Percentiles rank a stretch among this genome's conserved stretches.
These are phyloP conservation scores for Sporothrix phasma DNA, from an alignment of 2,329 filamentous ascomycete species.

Conservation along the genomic window DNA sequence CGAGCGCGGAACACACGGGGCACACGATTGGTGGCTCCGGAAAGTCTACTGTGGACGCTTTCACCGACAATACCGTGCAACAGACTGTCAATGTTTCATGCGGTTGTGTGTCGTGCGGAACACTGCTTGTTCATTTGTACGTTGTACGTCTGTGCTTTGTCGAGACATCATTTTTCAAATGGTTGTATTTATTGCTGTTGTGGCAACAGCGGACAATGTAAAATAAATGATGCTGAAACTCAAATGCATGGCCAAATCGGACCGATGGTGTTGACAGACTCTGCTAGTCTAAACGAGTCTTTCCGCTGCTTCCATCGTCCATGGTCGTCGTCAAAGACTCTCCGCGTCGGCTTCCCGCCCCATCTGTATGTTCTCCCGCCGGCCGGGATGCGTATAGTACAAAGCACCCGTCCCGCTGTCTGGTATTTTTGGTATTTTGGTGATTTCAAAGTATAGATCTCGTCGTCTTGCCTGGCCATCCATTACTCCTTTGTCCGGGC, in stretches of 20 bases:
- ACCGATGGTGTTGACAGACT: neutral
- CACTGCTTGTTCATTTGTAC: too few relatives aligned
- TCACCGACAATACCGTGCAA: neutral
- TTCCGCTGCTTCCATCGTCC: neutral
- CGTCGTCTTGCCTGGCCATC: neutral
- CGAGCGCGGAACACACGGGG: neutral
- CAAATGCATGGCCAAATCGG: slow-evolving; percentile 1
- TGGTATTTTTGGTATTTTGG: slow-evolving; percentile 3
- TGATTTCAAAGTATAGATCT: neutral
- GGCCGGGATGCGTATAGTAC: neutral
- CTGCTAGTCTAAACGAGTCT: neutral
- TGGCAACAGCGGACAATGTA: neutral
- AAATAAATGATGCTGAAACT: slow-evolving; percentile 1
- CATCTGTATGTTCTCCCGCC: neutral
- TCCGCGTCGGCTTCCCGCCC: neutral
- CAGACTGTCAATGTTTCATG: neutral
- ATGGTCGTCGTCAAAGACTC: neutral
- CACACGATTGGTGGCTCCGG: neutral
- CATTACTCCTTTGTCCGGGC: slow-evolving; percentile 27
- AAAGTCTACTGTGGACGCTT: neutral
- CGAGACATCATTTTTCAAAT: too few relatives aligned
- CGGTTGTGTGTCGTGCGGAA: too few relatives aligned
- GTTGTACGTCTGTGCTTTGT: too few relatives aligned
- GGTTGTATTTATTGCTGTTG: neutral
- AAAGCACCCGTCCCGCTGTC: neutral